Evolutionary conservation across 2,329 filamentous ascomycete species (phyloP).

Genomic region (Diaporthe helianthi): DNA sequence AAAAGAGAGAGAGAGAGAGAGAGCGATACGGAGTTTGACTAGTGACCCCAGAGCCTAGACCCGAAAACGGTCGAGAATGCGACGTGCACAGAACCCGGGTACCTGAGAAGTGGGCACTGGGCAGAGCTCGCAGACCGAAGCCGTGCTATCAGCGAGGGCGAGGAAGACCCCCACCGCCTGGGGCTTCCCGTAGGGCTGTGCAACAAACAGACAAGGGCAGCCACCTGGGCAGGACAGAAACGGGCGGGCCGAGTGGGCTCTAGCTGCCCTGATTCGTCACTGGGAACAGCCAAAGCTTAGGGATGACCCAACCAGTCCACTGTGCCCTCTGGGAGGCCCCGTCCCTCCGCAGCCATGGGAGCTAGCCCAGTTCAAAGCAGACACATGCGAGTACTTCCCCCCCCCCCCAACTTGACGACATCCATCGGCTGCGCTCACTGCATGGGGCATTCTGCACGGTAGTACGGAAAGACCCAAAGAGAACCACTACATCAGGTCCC

Average conservation of each 20-base stretch:
- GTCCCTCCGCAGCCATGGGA: conserved; percentile 22
- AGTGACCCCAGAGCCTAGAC: background rate
- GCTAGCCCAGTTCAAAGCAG: conserved; percentile 20
- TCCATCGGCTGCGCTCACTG: conserved; percentile 24
- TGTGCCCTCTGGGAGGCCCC: background rate
- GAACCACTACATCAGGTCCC: conserved; percentile 9
- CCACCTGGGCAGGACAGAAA: conserved; percentile 4
- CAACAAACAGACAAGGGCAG: conserved; percentile 9
- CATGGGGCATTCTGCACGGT: conserved; percentile 14
- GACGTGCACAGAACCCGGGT: background rate
- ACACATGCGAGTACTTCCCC: conserved; percentile 6
- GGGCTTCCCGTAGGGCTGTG: conserved; percentile 25
- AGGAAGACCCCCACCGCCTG: conserved; percentile 6
- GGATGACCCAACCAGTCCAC: conserved; percentile 7
- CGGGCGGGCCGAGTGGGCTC: conserved; percentile 27
- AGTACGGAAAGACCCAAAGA: background rate
- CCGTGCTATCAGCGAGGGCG: conserved; percentile 14
- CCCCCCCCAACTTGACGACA: conserved; percentile 27
- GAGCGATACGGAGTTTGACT: background rate
- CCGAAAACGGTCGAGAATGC: conserved; percentile 4
- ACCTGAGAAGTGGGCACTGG: background rate
- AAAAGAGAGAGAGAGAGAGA: background rate
- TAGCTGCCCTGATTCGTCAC: background rate
- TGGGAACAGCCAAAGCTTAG: conserved; percentile 13
- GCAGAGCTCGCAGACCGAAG: background rate